Conservation (phyloP, 2,329 filamentous ascomycete species). For the Penicillium polonicum region DNA sequence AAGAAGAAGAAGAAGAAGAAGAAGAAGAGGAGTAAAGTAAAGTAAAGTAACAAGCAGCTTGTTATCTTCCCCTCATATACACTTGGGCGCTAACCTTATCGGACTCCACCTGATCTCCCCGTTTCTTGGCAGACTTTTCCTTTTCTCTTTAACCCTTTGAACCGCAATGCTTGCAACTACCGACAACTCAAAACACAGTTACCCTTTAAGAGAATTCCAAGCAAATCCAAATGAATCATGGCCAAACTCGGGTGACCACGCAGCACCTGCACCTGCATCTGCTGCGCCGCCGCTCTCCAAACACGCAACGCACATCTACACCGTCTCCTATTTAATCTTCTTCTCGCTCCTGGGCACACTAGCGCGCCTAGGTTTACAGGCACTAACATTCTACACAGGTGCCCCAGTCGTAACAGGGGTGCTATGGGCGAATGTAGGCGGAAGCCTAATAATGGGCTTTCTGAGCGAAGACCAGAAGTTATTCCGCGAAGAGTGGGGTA, state of each 20-base stretch:
- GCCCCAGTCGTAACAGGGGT: slow-evolving; percentile 71
- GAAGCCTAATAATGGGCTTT: slow-evolving; percentile 82
- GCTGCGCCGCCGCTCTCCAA: slow-evolving; percentile 44
- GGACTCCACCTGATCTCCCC: slow-evolving; percentile 10
- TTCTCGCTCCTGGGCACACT: slow-evolving; percentile 85
- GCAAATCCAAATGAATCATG: slow-evolving; percentile 4
- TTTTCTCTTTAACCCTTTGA: background rate
- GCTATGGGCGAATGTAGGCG: slow-evolving; percentile 84
- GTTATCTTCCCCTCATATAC: slow-evolving; percentile 17
- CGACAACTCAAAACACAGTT: background rate
- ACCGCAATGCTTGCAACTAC: background rate
- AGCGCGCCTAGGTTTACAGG: slow-evolving; percentile 75
- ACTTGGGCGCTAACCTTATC: slow-evolving; percentile 1
- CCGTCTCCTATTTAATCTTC: slow-evolving; percentile 76
- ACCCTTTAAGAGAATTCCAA: background rate
- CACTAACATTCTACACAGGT: slow-evolving; percentile 75
- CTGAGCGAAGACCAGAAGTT: slow-evolving; percentile 74
- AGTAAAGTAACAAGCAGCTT: background rate
- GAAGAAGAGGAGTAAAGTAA: background rate
- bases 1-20: background rate
- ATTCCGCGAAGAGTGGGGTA: slow-evolving; percentile 67
- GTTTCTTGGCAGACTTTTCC: slow-evolving; percentile 7
- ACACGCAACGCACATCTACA: slow-evolving; percentile 63
- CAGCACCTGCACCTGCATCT: slow-evolving; percentile 12
- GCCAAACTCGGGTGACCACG: slow-evolving; percentile 13